Evolutionary conservation across 805 yeast genomes (phyloP), one percentile per base, ranked within the genome.

Genomic region (Yarrowia phangngaensis): DNA sequence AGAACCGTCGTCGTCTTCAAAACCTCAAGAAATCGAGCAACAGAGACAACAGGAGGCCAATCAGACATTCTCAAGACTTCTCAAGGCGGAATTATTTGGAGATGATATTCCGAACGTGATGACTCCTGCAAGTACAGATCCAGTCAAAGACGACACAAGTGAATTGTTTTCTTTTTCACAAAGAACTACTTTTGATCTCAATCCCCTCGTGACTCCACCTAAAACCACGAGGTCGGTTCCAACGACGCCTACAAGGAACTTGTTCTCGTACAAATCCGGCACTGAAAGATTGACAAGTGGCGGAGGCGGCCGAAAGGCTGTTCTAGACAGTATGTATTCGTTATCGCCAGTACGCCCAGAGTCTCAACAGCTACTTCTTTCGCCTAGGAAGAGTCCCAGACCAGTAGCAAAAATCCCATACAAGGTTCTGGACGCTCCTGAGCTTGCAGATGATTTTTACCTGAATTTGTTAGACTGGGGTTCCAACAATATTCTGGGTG

Each of bases 401-500:
- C 74, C 76, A 22, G 84, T 92, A 15, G 73, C 92, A 3, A 85
- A 84, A 60, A 85, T 88, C 1, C 97, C 98, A 0, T 88, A 83
- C 60, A 73, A 95, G 50, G 97, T 90, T 4, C 73, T 90, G 33
- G 98, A 90, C 67, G 98, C 98, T 0, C 98, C 97, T 0, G 95
- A 87, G 38, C 70, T 92, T 16, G 87, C 87, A 5, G 97, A 92
- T 63, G 97, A 90, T 62, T 90, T 89, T 61, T 90, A 90, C 62
- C 72, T 88, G 43, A 92, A 92, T 58, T 71, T 92, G 51, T 84
- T 92, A 1, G 97, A 92, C 62, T 90, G 98, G 98, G 95, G 97
- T 0, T 76, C 86, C 19, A 86, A 82, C 51, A 95, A 90, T 64
- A 69, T 84, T 24, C 68, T 92, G 30, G 95, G 90, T 2, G 97